phyloP scores from a whole-genome alignment of 2,329 filamentous ascomycete genomes.

The Dothideomycetes sp. region DNA sequence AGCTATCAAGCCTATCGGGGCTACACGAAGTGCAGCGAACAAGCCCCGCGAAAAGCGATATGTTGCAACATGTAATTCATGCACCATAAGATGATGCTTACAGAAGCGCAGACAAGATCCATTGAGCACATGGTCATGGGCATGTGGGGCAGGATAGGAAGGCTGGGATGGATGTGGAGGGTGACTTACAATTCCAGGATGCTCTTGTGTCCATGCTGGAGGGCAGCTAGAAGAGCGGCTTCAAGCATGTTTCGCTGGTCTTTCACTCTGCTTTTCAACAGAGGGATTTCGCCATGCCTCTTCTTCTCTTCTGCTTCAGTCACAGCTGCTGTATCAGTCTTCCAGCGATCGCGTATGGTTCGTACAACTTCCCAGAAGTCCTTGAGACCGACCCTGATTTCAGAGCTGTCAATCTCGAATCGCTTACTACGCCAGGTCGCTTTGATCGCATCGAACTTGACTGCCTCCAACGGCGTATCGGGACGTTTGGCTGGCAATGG shows the following conservation, averaged over 20 bases:
- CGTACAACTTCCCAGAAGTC: constrained; percentile 50
- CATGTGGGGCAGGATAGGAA: background rate
- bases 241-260: constrained; percentile 48
- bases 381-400: constrained; percentile 43
- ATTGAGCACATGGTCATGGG: no score
- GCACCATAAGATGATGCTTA: no score
- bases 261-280: constrained; percentile 45
- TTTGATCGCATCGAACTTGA: constrained; percentile 49
- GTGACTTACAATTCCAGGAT: constrained; percentile 33
- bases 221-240: constrained; percentile 33
- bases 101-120: no score
- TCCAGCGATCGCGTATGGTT: constrained; percentile 51
- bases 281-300: constrained; percentile 40
- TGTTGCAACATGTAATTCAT: no score
- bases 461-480: constrained; percentile 39
- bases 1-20: no score
- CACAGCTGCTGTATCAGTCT: constrained; percentile 43
- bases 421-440: constrained; percentile 49
- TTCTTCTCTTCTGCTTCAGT: constrained; percentile 48
- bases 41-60: no score
- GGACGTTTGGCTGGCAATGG: constrained; percentile 44
- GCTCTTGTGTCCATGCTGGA: constrained; percentile 35
- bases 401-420: constrained; percentile 35
- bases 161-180: no score
- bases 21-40: no score